Conservation (phyloP, 441 rosid genomes). For the Mallotus japonicus region DNA sequence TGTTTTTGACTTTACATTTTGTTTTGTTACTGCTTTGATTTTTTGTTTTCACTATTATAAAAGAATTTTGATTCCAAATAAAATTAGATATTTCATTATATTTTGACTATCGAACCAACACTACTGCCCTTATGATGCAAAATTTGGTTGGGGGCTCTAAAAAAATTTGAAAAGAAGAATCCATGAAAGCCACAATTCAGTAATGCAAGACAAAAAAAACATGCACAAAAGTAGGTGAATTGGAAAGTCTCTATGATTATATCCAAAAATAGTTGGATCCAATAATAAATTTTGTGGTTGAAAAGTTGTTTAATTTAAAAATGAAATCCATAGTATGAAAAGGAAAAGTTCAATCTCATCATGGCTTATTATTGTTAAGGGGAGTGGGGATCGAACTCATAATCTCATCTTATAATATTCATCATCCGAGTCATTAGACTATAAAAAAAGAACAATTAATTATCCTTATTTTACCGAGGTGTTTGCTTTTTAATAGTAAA, state of each 20-base stretch:
- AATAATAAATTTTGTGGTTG: background rate
- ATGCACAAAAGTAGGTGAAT: background rate
- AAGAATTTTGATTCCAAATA: no score
- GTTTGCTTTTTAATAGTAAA: no score
- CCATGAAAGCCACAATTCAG: background rate
- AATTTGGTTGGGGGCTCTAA: background rate
- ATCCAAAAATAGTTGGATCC: background rate
- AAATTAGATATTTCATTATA: no score
- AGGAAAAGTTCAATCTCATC: background rate
- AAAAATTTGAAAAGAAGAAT: background rate
- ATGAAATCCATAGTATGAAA: background rate
- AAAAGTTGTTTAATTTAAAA: background rate
- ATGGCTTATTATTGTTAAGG: background rate
- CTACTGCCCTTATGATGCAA: no score
- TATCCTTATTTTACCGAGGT: background rate
- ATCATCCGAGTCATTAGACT: no score
- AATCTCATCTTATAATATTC: no score
- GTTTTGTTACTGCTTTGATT: background rate
- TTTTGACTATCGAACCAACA: no score
- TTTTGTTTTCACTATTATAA: no score
- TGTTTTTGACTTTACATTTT: background rate
- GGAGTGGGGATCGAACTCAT: no score
- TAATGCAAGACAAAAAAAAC: background rate
- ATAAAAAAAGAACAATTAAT: no score
- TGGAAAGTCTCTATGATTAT: background rate